These are phyloP conservation scores for Arthrocladium fulminans DNA, from an alignment of 2,329 filamentous ascomycete genomes.

Conservation along the genomic window DNA sequence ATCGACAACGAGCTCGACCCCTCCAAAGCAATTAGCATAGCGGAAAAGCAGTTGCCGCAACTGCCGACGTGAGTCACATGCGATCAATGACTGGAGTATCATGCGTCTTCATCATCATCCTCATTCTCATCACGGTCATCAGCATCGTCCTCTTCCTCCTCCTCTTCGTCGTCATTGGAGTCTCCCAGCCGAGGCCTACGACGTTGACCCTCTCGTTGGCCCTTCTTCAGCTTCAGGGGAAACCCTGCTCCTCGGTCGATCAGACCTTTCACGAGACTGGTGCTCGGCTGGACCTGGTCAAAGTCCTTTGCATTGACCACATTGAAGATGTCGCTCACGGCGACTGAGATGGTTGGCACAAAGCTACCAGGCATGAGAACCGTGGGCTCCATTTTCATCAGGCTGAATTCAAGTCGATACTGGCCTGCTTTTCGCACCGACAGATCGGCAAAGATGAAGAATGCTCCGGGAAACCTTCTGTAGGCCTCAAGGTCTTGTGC, in stretches of 20 bases:
- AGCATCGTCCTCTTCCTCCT: conserved; percentile 10
- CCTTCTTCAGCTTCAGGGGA: conserved; percentile 23
- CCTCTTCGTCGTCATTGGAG: conserved; percentile 16
- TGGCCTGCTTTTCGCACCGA: conserved; percentile 38
- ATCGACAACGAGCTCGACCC: too few relatives aligned
- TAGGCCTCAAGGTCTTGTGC: conserved; percentile 10
- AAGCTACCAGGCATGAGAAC: conserved; percentile 9
- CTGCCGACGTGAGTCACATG: neutral
- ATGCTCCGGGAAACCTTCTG: conserved; percentile 30
- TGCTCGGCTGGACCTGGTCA: conserved; percentile 23
- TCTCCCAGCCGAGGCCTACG: conserved; percentile 8
- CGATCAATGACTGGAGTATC: neutral
- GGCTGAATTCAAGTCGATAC: conserved; percentile 38
- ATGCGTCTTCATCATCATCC: conserved; percentile 8
- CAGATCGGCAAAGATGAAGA: conserved; percentile 42
- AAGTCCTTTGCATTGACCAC: conserved; percentile 25
- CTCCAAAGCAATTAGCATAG: neutral
- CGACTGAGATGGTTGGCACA: conserved; percentile 13
- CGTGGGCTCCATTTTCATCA: conserved; percentile 31
- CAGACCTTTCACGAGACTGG: conserved; percentile 21
- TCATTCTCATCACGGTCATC: conserved; percentile 3
- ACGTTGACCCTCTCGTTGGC: conserved; percentile 19
- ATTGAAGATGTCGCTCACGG: conserved; percentile 18
- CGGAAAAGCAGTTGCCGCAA: neutral
- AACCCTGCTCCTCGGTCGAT: conserved; percentile 21